Base-by-base conservation (phyloP, 805 yeast genomes). In the Wickerhamiella musiphila region DNA sequence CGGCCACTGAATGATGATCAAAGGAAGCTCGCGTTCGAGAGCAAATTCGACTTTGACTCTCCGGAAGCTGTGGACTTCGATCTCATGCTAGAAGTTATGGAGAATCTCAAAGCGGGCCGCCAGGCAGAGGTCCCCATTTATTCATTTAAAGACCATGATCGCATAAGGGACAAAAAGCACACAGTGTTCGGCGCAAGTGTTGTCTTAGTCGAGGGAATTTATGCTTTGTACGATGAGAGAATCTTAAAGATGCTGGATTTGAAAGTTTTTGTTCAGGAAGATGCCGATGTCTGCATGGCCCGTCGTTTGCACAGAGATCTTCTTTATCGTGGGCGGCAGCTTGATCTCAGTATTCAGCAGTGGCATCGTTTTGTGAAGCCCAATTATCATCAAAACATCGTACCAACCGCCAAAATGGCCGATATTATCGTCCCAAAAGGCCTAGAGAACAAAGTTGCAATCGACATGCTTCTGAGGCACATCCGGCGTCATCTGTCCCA, bases 311-410 rank as follows among this genome's bases (percentile, higher is more conserved):
- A 79, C 4, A 63, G 98, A 47, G 98, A 90, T 51, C 83, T 82
- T 33, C 62, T 78, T 10, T 72, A 75, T 38, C 61, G 98, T 38
- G 94, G 93, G 1, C 61, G 98, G 37, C 94, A 84, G 44, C 58
- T 84, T 22, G 61, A 57, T 4, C 93, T 94, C 1, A 77, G 84
- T 12, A 64, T 90, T 37, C 65, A 69, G 42, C 98, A 90, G 49
- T 90, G 96, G 96, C 74, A 78, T 40, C 54, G 60, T 17, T 84
- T 74, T 52, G 98, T 90, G 18, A 90, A 86, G 52, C 98, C 98
- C 5, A 81, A 82, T 51, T 83, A 92, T 6, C 83, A 74, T 16
- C 56, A 71, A 25, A 68, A 65, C 43, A 75, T 86, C 11, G 66
- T 63, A 33, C 90, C 92, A 1, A 77, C 92, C 0, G 67, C 77